Evolutionary conservation across 768 basidiomycete genomes (phyloP), one percentile per base, ranked within the genome.

Genomic region (Ramaria sp.): DNA sequence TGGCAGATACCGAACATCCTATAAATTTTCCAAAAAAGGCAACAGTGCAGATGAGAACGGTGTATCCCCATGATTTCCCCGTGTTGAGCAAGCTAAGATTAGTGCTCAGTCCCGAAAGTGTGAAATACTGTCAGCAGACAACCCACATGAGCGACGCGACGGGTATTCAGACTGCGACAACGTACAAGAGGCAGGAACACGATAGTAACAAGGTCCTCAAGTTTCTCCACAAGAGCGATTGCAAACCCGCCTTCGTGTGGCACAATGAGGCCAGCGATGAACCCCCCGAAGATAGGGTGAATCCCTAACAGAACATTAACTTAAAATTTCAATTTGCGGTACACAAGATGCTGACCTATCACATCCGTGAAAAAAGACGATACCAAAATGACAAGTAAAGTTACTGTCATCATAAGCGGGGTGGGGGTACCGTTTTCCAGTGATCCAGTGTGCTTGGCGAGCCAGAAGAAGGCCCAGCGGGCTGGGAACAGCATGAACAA

Each of bases 311-410:
- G 5, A n/a, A 12, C 63, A 61, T 47, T 55, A 52, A 38, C 44
- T 48, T 43, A 25, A 37, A 42, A 24, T 18, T 55, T 2, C 47
- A 18, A 56, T 25, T 28, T 25, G 41, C n/a, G 30, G 13, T 20
- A 39, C 22, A 78, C 79, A 61, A 82, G 84, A 65, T 83, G 80
- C 32, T 86, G 78, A 30, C 86, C 90, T 57, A 93, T 91, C 60
- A 89, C 79, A 65, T 90, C 88, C 6, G 89, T 92, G 69, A 85
- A 85, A 69, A 89, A 92, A 0, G 86, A 86, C 2, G 82, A 83
- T 13, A 73, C 65, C 60, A 92, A 78, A 0, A 90, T 79, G 34
- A 91, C 63, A 28, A 90, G 59, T n/a, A 96, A 64, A 0, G 81
- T 87, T 9, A 89, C 57, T 0, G 84, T 83, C 85, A 93, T 90